Base-by-base conservation (phyloP, 345 rosid species). In the Abelmoschus esculentus region DNA sequence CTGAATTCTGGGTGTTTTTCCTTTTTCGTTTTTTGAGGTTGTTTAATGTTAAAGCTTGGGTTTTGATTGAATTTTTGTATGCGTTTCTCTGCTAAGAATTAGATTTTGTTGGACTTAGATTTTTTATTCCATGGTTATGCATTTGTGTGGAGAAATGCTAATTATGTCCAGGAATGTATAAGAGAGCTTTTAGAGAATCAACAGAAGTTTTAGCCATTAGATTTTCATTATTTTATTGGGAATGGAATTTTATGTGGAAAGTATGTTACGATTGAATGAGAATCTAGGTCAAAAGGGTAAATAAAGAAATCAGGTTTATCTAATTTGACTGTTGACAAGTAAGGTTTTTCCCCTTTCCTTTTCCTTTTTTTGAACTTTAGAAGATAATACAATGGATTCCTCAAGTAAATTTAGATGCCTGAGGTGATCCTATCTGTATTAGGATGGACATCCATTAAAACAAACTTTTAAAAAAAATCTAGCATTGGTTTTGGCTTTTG, bases 1-100 rank as follows among this genome's bases (percentile, higher is more conserved):
- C 29, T 53, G 49, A 32, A 65, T 22, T 68, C 17, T 68, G 71
- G 56, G 69, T 66, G 18, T 26, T 50, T 50, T 19, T 32, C 53
- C 5, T 34, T 52, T 34, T 34, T 31, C 8, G 2, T 12, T 17
- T 31, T 67, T 5, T 34, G 31, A 17, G 6, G 47, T 32, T 67
- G 47, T 60, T 32, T 67, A 19, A 32, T 34, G 18, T 9, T 67
- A 36, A 67, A 67, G 47, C 18, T 53, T 34, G 10, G 71, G 2
- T 34, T 53, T 67, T 53, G 8, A 17, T 67, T 34, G 60, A 67
- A 32, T 67, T 32, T 53, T 31, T 53, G 31, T 52, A 29, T 49
- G 15, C 50, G 29, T 52, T 67, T 52, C 60, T 31, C 3, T 66
- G 56, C 18, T 42, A 42, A 42, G 46, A 9, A 42, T 42, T 42